These are phyloP conservation scores for Biscogniauxia marginata DNA, from an alignment of 2,329 filamentous ascomycete genomes.

Conservation along the genomic window DNA sequence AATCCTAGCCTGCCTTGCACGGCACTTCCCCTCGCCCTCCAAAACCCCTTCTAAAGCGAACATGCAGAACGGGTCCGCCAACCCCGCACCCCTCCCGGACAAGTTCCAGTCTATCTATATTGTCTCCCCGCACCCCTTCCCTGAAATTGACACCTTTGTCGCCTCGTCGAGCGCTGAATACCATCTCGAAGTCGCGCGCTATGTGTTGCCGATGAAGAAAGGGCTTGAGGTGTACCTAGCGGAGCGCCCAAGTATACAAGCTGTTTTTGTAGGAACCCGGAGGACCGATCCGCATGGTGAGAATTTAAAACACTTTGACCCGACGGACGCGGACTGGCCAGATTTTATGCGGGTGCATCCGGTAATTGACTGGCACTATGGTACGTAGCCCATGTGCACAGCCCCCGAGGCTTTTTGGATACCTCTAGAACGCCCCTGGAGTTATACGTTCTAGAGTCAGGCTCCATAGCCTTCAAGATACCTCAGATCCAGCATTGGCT, in stretches of 20 bases:
- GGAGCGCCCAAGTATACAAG: slow-evolving; percentile 63
- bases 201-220: slow-evolving; percentile 69
- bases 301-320: slow-evolving; percentile 76
- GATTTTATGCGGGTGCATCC: slow-evolving; percentile 90
- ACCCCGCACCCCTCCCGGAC: slow-evolving; percentile 35
- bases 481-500: neutral
- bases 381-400: slow-evolving; percentile 5
- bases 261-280: slow-evolving; percentile 84
- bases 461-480: neutral
- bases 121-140: slow-evolving; percentile 78
- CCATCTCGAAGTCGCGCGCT: slow-evolving; percentile 72
- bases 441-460: too few relatives aligned
- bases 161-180: slow-evolving; percentile 63
- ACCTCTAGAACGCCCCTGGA: too few relatives aligned
- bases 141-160: slow-evolving; percentile 85
- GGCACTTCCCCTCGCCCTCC: slow-evolving; percentile 31
- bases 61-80: neutral
- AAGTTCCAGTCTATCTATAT: slow-evolving; percentile 84
- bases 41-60: slow-evolving; percentile 19
- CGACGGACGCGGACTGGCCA: slow-evolving; percentile 88
- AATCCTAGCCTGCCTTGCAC: slow-evolving; percentile 66
- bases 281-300: slow-evolving; percentile 90
- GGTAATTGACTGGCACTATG: slow-evolving; percentile 95
- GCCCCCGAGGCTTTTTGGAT: neutral
- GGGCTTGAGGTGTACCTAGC: slow-evolving; percentile 76